phyloP scores from a whole-genome alignment of 129 eudicot species.

The Flaveria sonorensis region DNA sequence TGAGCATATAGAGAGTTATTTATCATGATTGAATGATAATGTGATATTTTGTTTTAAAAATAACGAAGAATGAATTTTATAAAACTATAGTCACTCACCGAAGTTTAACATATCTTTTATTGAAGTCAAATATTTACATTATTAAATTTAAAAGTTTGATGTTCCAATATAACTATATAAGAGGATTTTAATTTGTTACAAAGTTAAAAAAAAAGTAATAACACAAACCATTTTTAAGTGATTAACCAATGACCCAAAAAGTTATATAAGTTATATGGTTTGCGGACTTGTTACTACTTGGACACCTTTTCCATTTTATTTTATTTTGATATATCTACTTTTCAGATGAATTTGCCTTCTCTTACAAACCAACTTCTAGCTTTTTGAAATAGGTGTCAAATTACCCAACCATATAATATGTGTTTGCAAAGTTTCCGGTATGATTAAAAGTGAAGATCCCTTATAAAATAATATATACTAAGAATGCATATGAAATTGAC shows the following conservation, averaged over 20 bases:
- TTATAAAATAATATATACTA: neutral
- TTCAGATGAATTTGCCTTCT: conserved; percentile 32
- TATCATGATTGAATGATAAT: neutral
- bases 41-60: too few relatives aligned
- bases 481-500: neutral
- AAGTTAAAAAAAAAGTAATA: too few relatives aligned
- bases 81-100: too few relatives aligned
- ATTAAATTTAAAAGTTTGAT: too few relatives aligned
- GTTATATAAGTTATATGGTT: neutral
- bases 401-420: neutral
- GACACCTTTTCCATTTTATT: neutral
- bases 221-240: neutral
- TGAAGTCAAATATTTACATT: too few relatives aligned
- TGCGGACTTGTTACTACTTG: conserved; percentile 34
- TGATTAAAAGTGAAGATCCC: neutral
- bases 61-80: too few relatives aligned
- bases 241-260: neutral
- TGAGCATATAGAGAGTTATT: neutral
- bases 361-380: conserved; percentile 26
- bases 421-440: neutral
- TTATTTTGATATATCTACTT: conserved; percentile 4
- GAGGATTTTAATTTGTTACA: too few relatives aligned
- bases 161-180: too few relatives aligned
- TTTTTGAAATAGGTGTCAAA: conserved; percentile 4
- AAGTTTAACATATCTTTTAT: too few relatives aligned